Conservation (phyloP, 139 green algal genomes). For the Penium margaritaceum region DNA sequence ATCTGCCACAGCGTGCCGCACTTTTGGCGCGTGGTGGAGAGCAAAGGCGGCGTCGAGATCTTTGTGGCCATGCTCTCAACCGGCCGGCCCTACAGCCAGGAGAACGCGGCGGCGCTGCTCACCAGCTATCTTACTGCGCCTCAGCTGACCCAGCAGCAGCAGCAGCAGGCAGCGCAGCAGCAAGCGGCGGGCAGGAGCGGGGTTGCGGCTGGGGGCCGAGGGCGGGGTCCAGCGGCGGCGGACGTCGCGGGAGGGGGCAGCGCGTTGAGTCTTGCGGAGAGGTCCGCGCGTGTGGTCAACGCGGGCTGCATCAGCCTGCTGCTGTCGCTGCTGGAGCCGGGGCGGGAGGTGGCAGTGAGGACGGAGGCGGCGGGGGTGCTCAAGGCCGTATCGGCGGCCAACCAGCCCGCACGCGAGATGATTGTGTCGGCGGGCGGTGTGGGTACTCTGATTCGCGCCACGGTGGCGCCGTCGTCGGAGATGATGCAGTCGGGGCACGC, state of each 20-base stretch:
- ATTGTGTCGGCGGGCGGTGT: conserved; percentile 14
- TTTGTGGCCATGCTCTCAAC: conserved; percentile 17
- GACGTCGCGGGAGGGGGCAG: not conserved
- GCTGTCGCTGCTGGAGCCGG: conserved; percentile 30
- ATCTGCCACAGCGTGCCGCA: conserved; percentile 25
- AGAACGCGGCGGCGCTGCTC: conserved; percentile 29
- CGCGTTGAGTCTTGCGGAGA: not conserved
- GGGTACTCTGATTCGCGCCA: conserved; percentile 28
- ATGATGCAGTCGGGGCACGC: conserved; percentile 39
- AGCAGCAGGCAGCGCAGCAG: not conserved
- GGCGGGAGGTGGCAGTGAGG: conserved; percentile 7
- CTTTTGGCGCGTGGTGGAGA: conserved; percentile 22
- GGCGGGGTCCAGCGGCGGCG: not conserved
- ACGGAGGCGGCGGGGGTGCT: conserved; percentile 23
- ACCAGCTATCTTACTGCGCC: conserved; percentile 29
- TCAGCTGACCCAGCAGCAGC: conserved; percentile 2
- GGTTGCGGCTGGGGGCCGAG: not conserved
- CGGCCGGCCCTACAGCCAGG: not conserved
- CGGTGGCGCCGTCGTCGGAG: conserved; percentile 26
- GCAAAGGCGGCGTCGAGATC: conserved; percentile 22
- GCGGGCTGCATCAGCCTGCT: conserved; percentile 17
- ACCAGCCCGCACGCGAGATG: not conserved
- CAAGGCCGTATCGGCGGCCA: conserved; percentile 9
- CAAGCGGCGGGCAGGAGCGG: not conserved
- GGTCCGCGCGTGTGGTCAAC: conserved; percentile 10